Conservation (phyloP, 148 eudicot species). For the Cornus kousa region DNA sequence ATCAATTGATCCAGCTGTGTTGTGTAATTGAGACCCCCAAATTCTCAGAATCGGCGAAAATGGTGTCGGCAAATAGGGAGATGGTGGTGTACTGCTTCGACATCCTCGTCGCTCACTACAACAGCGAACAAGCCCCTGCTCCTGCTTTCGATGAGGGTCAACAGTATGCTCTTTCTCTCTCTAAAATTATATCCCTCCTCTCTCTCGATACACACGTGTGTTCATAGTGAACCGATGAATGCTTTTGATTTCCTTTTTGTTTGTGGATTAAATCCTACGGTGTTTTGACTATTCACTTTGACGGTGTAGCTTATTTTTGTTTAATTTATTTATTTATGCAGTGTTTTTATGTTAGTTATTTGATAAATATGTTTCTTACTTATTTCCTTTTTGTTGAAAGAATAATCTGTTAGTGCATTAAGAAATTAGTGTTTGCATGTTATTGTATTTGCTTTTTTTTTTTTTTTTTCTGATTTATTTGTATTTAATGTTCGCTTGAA, state of each 20-base stretch:
- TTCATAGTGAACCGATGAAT: background rate
- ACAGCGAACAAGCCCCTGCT: conserved; percentile 59
- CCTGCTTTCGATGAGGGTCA: conserved; percentile 81
- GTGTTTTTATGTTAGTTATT: no score
- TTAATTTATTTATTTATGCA: no score
- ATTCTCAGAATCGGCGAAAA: conserved; percentile 14
- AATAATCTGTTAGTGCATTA: no score
- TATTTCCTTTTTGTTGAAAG: no score
- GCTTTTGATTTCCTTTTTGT: background rate
- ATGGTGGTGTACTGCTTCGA: conserved; percentile 94
- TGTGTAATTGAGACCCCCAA: background rate
- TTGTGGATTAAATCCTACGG: background rate
- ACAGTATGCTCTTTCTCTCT: conserved; percentile 39
- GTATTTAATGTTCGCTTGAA: no score
- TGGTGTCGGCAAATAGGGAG: conserved; percentile 82
- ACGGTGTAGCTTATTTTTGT: no score
- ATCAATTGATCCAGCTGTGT: background rate
- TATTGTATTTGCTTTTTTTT: no score
- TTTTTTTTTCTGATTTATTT: no score
- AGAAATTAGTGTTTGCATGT: no score
- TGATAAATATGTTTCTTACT: no score
- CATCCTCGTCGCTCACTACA: conserved; percentile 78
- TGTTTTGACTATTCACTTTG: no score
- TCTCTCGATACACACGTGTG: no score
- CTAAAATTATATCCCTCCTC: background rate